Percentiles rank a stretch among this genome's conserved stretches.
phyloP scores from a whole-genome alignment of 1,139 yeast genomes.

The Candida tetrigidarum region DNA sequence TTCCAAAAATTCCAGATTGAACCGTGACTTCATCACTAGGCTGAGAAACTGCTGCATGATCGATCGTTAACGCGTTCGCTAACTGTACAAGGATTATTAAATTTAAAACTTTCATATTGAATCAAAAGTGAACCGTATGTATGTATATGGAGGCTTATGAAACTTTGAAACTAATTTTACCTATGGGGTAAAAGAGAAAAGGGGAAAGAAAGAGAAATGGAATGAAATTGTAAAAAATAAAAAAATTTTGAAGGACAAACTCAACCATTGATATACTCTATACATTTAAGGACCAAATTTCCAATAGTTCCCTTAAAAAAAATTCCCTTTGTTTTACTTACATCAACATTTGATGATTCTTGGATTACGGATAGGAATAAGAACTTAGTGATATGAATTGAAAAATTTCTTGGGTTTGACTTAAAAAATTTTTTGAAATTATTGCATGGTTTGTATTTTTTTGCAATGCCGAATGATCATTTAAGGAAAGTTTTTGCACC shows the following conservation, averaged over 20 bases:
- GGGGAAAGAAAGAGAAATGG: background rate
- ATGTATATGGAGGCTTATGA: too few relatives aligned
- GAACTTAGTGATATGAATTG: background rate
- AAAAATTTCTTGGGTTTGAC: slow-evolving; percentile 2
- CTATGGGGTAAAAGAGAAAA: slow-evolving; percentile 2
- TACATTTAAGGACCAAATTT: background rate
- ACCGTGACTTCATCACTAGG: slow-evolving; percentile 9
- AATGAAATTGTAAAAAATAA: background rate
- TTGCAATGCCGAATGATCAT: slow-evolving; percentile 9
- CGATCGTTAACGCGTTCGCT: slow-evolving; percentile 12
- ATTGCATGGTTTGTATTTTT: too few relatives aligned
- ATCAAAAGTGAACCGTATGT: too few relatives aligned
- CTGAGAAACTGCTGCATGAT: slow-evolving; percentile 10
- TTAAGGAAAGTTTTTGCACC: slow-evolving; percentile 9
- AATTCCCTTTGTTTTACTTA: background rate
- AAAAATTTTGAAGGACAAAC: background rate
- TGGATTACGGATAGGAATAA: background rate
- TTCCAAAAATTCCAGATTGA: slow-evolving; percentile 9
- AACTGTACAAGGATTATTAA: slow-evolving; percentile 13
- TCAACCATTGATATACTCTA: slow-evolving; percentile 1
- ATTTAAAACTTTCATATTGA: slow-evolving; percentile 11
- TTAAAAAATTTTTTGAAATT: too few relatives aligned
- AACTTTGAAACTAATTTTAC: background rate
- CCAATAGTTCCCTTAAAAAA: slow-evolving; percentile 4
- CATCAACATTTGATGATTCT: background rate